A percentile compares a stretch with the other conserved stretches of the same genome.
phyloP scores from a whole-genome alignment of 2,329 filamentous ascomycete species.

The Fusarium nelsonii region DNA sequence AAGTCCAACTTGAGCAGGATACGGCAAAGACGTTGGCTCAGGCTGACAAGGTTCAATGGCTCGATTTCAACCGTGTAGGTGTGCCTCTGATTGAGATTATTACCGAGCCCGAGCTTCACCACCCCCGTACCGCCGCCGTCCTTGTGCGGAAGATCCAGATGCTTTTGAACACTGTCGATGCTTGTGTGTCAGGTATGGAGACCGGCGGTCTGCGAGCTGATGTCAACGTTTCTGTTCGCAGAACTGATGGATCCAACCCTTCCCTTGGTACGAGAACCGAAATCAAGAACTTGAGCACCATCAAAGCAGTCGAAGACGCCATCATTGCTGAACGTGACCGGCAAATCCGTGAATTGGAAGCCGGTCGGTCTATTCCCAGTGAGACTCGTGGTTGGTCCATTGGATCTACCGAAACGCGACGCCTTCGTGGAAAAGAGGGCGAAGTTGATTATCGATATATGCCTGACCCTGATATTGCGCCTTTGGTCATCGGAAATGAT shows the following conservation, averaged over 20 bases:
- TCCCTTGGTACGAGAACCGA: constrained; percentile 87
- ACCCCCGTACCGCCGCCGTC: constrained; percentile 87
- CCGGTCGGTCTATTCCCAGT: constrained; percentile 79
- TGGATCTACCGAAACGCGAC: constrained; percentile 82
- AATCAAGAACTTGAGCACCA: constrained; percentile 96
- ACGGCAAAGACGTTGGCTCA: constrained; percentile 93
- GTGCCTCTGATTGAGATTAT: constrained; percentile 96
- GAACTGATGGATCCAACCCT: constrained; percentile 58
- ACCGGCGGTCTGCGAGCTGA: constrained; percentile 90
- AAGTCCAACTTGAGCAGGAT: constrained; percentile 97
- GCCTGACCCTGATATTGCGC: constrained; percentile 92
- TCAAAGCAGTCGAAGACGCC: constrained; percentile 95
- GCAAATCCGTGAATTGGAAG: constrained; percentile 84
- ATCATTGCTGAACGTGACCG: constrained; percentile 91
- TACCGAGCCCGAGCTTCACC: constrained; percentile 87
- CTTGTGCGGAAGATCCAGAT: constrained; percentile 90
- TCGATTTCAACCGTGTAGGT: constrained; percentile 95
- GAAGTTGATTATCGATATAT: constrained; percentile 99
- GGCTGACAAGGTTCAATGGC: constrained; percentile 77
- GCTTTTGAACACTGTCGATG: constrained; percentile 81
- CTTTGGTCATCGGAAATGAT: constrained; percentile 79
- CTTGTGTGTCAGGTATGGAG: constrained; percentile 94
- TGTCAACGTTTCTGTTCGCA: constrained; percentile 91
- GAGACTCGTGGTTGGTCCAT: constrained; percentile 96
- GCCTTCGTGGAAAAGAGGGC: constrained; percentile 91